Base-by-base conservation (phyloP, 805 yeast species). In the Monosporozyma servazzii region DNA sequence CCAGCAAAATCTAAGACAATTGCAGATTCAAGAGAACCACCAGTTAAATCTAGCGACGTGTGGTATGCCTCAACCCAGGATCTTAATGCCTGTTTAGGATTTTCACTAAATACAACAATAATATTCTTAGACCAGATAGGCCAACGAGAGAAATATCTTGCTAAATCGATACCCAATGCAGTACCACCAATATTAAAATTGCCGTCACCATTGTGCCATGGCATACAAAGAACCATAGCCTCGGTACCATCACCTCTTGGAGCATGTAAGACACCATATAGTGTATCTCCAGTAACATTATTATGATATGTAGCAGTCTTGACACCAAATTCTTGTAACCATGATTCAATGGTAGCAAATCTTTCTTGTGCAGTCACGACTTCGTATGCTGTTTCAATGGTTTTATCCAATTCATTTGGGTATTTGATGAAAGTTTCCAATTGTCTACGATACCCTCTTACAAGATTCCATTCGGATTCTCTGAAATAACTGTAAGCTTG, bases 241-340 rank as follows among this genome's bases (percentile, higher is more conserved):
- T 93, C 99, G 1, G 98, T 89, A 53, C 90, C 93, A 61, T 91
- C 98, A 27, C 97, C 97, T 55, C 96, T 73, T 8, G 98, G 96
- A 0, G 96, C 93, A 63, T 88, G 96, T 68, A 86, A 76, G 3
- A 90, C 79, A 0, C 88, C 95, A 65, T 91, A 93, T 37, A 87
- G 71, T 45, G 76, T 77, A 30, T 73, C 71, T 18, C 80, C 79
- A 17, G 62, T 59, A 27, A 64, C 66, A 4, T 66, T 59, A 50
- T 75, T 73, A 18, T 70, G 68, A 53, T 77, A 77, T 5, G 69
- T 57, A 5, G 78, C 70, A 0, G 91, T 77, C 62, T 82, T 81
- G 58, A 82, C 78, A 3, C 97, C 97, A 57, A 85, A 74, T 45
- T 81, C 85, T 40, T 71, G 70, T 37, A 93, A 70, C 89, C 93